phyloP scores from a whole-genome alignment of 495 filamentous ascomycete genomes.

The Aspergillus asperescens region DNA sequence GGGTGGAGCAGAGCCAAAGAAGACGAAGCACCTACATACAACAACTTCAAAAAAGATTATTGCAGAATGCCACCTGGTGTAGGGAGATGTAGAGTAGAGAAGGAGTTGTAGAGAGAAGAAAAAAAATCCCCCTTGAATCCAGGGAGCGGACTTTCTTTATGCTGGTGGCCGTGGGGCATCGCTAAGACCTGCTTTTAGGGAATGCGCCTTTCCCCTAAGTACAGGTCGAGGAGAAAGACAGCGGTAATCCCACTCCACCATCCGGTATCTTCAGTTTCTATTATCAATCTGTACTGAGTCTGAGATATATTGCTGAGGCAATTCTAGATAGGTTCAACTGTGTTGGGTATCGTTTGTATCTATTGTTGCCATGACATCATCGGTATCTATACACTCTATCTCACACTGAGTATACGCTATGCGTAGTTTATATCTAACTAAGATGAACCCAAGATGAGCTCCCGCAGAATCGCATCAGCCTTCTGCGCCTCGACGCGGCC shows the following conservation, averaged over 20 bases:
- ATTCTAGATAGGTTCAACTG: background rate
- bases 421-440: background rate
- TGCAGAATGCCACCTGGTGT: background rate
- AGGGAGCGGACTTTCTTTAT: slow-evolving; percentile 13
- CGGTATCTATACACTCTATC: slow-evolving; percentile 3
- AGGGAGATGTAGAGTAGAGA: background rate
- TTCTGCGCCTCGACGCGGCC: slow-evolving; percentile 70
- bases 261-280: slow-evolving; percentile 18
- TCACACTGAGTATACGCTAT: background rate
- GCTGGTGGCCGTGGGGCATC: slow-evolving; percentile 25
- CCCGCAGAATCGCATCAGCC: slow-evolving; percentile 61
- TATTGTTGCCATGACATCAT: slow-evolving; percentile 1
- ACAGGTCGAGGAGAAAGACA: slow-evolving; percentile 46
- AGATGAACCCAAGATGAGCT: slow-evolving; percentile 38
- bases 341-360: background rate
- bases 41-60: background rate
- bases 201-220: slow-evolving; percentile 46
- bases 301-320: background rate
- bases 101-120: slow-evolving; percentile 3
- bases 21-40: background rate
- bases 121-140: background rate
- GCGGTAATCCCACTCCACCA: slow-evolving; percentile 26
- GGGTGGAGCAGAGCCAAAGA: slow-evolving; percentile 1
- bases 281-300: slow-evolving; percentile 21
- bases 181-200: slow-evolving; percentile 51